Conservation (phyloP, 768 basidiomycete genomes). For the Dacryopinax spathularia region DNA sequence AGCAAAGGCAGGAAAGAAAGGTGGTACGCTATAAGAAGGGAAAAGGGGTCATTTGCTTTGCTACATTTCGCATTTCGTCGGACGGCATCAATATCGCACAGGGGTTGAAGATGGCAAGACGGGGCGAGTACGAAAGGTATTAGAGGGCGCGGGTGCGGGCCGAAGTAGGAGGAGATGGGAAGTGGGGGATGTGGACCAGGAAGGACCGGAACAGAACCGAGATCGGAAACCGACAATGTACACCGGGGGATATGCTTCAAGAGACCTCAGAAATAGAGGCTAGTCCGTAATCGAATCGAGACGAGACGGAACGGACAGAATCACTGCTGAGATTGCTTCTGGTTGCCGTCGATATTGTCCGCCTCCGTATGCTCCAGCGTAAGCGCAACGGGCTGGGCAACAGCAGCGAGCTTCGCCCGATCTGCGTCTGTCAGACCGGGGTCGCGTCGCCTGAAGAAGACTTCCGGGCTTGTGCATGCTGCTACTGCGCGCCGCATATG, state of each 20-base stretch:
- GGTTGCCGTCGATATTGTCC: background rate
- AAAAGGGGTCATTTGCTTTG: background rate
- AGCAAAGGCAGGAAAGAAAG: background rate
- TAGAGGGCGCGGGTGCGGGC: background rate
- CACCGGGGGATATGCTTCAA: background rate
- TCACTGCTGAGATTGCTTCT: background rate
- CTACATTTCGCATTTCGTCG: background rate
- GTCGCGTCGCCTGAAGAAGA: constrained; percentile 42
- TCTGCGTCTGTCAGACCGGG: background rate
- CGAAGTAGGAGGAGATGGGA: background rate
- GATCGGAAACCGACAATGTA: constrained; percentile 3
- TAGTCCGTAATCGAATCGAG: no score
- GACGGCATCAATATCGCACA: background rate
- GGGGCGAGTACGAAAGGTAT: background rate
- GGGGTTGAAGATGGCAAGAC: background rate
- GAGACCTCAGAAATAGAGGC: background rate
- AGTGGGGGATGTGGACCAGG: background rate
- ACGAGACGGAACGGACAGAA: no score
- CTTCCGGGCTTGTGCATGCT: constrained; percentile 83
- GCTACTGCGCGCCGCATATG: constrained; percentile 94
- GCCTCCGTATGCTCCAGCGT: constrained; percentile 8
- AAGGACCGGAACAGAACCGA: no score
- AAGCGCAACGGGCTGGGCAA: background rate
- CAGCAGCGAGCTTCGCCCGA: background rate
- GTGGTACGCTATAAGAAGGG: background rate